phyloP scores from a whole-genome alignment of 345 rosid genomes.

The Eucalyptus viminalis region DNA sequence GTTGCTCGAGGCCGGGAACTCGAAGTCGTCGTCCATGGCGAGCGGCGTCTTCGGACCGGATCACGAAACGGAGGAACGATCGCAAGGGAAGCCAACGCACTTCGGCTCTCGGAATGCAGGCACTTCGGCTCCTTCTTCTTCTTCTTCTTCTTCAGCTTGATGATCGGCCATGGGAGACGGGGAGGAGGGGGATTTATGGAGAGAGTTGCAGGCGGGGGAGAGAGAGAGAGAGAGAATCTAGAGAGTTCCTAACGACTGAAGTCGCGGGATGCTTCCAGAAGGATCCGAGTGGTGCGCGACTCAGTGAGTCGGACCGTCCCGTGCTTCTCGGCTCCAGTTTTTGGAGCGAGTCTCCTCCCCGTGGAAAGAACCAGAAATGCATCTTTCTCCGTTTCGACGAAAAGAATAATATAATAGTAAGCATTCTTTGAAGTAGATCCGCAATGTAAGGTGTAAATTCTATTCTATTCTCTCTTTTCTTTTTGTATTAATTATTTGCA shows the following conservation, averaged over 20 bases:
- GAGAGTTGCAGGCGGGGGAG: neutral
- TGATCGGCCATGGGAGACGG: neutral
- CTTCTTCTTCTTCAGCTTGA: too few species aligned
- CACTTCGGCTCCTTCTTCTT: neutral
- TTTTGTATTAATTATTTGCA: neutral
- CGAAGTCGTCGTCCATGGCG: conserved; percentile 28
- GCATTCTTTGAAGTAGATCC: neutral
- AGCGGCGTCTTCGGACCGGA: neutral
- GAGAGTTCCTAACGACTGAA: neutral
- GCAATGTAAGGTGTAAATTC: neutral
- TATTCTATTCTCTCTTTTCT: too few species aligned
- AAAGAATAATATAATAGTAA: neutral
- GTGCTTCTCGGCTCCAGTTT: neutral
- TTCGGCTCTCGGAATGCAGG: neutral
- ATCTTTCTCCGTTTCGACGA: neutral
- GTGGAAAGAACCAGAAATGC: neutral
- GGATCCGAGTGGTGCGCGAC: neutral
- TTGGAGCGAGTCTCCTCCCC: neutral
- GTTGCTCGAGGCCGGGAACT: conserved; percentile 6
- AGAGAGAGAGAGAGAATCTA: neutral
- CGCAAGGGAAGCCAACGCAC: neutral
- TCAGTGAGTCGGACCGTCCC: neutral
- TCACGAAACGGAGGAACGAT: neutral
- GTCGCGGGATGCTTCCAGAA: neutral
- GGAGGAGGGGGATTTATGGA: neutral